Conservation (phyloP, 306 rosid genomes). For the Trichosanthes truncata region DNA sequence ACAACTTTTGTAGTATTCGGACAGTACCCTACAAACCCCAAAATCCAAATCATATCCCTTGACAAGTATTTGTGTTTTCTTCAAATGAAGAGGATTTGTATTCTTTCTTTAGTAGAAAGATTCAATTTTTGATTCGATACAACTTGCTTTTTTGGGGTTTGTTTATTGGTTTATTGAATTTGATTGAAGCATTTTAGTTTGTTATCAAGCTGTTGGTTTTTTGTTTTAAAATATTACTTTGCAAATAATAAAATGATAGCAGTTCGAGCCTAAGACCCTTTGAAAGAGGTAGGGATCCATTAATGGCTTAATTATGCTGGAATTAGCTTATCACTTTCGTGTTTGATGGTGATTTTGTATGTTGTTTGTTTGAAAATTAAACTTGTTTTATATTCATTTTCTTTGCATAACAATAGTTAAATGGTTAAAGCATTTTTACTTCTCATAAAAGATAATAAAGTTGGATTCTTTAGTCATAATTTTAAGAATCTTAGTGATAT, state of each 20-base stretch:
- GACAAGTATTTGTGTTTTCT: neutral
- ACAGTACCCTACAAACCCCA: neutral
- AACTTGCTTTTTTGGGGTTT: neutral
- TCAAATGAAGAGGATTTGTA: neutral
- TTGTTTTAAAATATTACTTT: neutral
- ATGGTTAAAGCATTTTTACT: neutral
- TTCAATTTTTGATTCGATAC: neutral
- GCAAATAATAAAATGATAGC: neutral
- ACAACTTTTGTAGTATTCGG: neutral
- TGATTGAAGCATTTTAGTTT: neutral
- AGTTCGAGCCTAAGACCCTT: neutral
- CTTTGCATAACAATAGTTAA: neutral
- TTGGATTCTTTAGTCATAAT: neutral
- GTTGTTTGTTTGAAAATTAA: too few species aligned
- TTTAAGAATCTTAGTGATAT: neutral
- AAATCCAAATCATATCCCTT: neutral
- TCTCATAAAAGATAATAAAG: neutral
- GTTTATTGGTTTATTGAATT: neutral
- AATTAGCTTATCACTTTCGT: too few species aligned
- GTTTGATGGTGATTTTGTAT: neutral
- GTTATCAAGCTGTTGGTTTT: neutral
- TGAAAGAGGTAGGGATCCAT: neutral
- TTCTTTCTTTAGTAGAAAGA: neutral
- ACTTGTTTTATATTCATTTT: too few species aligned
- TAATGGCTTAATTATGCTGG: neutral